Conservation (phyloP, 1,139 yeast genomes). For the Candida albicans region DNA sequence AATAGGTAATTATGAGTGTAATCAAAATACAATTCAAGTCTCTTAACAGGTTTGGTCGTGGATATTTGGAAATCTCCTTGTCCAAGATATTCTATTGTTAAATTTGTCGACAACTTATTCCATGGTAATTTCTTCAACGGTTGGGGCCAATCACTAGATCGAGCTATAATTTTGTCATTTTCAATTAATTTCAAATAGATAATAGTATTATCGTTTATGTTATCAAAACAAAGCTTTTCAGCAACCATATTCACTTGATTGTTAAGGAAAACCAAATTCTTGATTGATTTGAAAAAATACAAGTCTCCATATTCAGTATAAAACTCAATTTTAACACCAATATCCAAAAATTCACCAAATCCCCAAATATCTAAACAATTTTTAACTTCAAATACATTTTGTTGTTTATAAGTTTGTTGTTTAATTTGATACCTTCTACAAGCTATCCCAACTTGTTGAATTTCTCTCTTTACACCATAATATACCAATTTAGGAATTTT, state of each 20-base stretch:
- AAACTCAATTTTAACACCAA: slow-evolving; percentile 26
- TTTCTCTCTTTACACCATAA: slow-evolving; percentile 47
- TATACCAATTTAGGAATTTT: slow-evolving; percentile 44
- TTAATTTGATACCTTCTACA: slow-evolving; percentile 23
- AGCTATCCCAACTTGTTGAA: slow-evolving; percentile 34
- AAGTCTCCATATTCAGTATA: slow-evolving; percentile 20
- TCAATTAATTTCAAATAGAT: slow-evolving; percentile 21
- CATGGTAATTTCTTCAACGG: slow-evolving; percentile 47
- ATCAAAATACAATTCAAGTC: slow-evolving; percentile 38
- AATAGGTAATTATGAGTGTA: slow-evolving; percentile 21
- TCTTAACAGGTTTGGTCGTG: slow-evolving; percentile 42
- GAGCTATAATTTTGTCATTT: slow-evolving; percentile 23
- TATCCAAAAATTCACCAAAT: slow-evolving; percentile 23
- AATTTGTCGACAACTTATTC: slow-evolving; percentile 18
- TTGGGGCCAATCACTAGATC: slow-evolving; percentile 54
- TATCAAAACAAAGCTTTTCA: slow-evolving; percentile 17
- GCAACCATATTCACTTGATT: slow-evolving; percentile 14
- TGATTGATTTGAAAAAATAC: neutral
- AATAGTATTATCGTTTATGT: slow-evolving; percentile 22
- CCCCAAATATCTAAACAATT: slow-evolving; percentile 44
- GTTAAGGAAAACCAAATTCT: slow-evolving; percentile 26
- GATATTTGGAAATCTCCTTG: slow-evolving; percentile 21
- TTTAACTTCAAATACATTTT: slow-evolving; percentile 22
- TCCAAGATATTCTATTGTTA: slow-evolving; percentile 12
- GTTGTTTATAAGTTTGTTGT: slow-evolving; percentile 13